phyloP scores from a whole-genome alignment of 768 basidiomycete species.

The Trametes punicea region DNA sequence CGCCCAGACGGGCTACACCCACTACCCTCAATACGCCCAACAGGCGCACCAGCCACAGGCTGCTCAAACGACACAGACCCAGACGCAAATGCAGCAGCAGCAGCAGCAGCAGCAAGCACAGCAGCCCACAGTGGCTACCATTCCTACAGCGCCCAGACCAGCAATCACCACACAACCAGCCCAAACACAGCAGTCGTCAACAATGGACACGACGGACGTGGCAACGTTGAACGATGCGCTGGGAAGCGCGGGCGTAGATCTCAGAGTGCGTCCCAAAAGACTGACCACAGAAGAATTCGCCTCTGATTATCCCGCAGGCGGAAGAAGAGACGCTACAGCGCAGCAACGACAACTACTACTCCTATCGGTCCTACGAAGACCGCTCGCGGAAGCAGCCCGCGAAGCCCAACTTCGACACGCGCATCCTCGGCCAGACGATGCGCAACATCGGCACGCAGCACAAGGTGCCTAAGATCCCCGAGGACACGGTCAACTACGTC shows the following conservation, averaged over 20 bases:
- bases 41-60: slow-evolving; percentile 25
- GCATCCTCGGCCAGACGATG: slow-evolving; percentile 63
- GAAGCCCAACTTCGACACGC: slow-evolving; percentile 67
- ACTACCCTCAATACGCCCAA: slow-evolving; percentile 42
- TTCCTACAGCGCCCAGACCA: slow-evolving; percentile 13
- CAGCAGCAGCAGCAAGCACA: slow-evolving; percentile 5
- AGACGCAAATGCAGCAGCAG: slow-evolving; percentile 9
- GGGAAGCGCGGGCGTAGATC: slow-evolving; percentile 83
- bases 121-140: slow-evolving; percentile 3
- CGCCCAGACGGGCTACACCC: slow-evolving; percentile 37
- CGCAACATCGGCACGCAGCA: slow-evolving; percentile 64
- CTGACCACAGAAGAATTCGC: too few relatives aligned
- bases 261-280: slow-evolving; percentile 60
- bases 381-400: slow-evolving; percentile 73
- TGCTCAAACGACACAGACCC: slow-evolving; percentile 22
- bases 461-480: slow-evolving; percentile 62
- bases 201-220: slow-evolving; percentile 63
- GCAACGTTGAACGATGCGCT: slow-evolving; percentile 81
- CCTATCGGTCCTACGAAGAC: slow-evolving; percentile 71
- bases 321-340: slow-evolving; percentile 82
- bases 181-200: slow-evolving; percentile 7
- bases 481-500: slow-evolving; percentile 73
- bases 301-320: slow-evolving; percentile 45
- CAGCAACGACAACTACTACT: slow-evolving; percentile 54
- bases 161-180: not conserved